Evolutionary conservation across 768 basidiomycete genomes (phyloP), one percentile per base, ranked within the genome.

Genomic region (Clitopilus hobsonii): DNA sequence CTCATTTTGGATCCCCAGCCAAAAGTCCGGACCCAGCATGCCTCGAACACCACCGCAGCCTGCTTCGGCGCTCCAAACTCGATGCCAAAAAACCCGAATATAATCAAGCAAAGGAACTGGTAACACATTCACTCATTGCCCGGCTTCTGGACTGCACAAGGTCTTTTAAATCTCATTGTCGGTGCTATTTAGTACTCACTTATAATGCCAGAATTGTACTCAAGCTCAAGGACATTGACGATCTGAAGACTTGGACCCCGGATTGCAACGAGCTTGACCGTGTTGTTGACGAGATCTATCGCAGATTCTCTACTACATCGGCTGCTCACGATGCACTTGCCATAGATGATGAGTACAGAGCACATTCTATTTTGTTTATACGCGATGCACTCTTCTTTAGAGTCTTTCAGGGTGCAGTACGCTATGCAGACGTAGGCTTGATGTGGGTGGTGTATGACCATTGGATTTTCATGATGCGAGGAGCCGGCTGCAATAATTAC

Each of bases 401-500:
- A 18, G 60, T 64, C 32, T 70, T 72, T 47, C 62, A 65, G 30
- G 58, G 67, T 38, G 65, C 63, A 0, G 64, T 74, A 52, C 63
- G 68, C 27, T 45, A 50, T 30, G 73, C 63, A 2, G 67, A 72
- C 56, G 60, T 68, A 11, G 70, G 71, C 0, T 59, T 65, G 2
- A 53, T 72, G n/a, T 49, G 68, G 2, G 55, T 58, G 0, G 61
- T 68, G 2, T 56, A 71, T 16, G 63, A 67, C 50, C 63, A 58
- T 20, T 67, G 64, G 61, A 57, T 60, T 0, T 60, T 70, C 24
- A 22, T 55, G 14, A 72, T 68, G 47, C 63, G 67, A 5, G 71
- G 70, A 1, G 68, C 64, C 20, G 62, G 66, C 1, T 65, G 57
- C 16, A 63, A 66, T 28, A 74, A 74, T 50, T 72, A 74, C 51